Evolutionary conservation across 352 stramenopile species (phyloP).

Genomic region (Phytophthora pisi): DNA sequence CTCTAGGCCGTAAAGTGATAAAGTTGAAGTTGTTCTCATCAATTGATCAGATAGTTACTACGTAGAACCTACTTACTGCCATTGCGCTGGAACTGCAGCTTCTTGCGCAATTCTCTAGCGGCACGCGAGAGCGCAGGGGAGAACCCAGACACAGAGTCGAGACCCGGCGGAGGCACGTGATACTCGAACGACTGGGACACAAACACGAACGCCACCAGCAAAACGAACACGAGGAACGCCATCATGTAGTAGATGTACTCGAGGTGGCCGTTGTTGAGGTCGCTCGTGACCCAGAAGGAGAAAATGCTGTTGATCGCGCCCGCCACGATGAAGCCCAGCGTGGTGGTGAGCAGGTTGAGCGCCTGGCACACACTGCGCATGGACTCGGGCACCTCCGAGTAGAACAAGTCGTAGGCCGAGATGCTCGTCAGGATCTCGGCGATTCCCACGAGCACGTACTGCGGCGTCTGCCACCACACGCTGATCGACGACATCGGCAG

Average conservation of each 20-base stretch:
- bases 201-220: slow-evolving; percentile 61
- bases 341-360: slow-evolving; percentile 91
- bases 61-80: slow-evolving; percentile 19
- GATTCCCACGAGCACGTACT: slow-evolving; percentile 90
- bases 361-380: slow-evolving; percentile 93
- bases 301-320: slow-evolving; percentile 88
- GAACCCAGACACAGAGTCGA: slow-evolving; percentile 61
- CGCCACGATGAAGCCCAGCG: slow-evolving; percentile 86
- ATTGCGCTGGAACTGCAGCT: slow-evolving; percentile 41
- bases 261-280: slow-evolving; percentile 91
- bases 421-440: slow-evolving; percentile 92
- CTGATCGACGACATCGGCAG: slow-evolving; percentile 84
- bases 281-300: slow-evolving; percentile 89
- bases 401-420: slow-evolving; percentile 92
- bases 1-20: too few species aligned
- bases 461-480: slow-evolving; percentile 92
- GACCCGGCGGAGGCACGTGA: slow-evolving; percentile 56
- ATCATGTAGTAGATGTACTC: slow-evolving; percentile 91
- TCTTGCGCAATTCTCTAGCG: slow-evolving; percentile 47
- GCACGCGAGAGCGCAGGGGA: slow-evolving; percentile 65
- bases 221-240: slow-evolving; percentile 68
- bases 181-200: slow-evolving; percentile 87
- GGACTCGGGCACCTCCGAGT: slow-evolving; percentile 89
- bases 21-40: too few species aligned
- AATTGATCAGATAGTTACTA: neutral